Base-by-base conservation (phyloP, 257 asterid species). In the Buddleja alternifolia region DNA sequence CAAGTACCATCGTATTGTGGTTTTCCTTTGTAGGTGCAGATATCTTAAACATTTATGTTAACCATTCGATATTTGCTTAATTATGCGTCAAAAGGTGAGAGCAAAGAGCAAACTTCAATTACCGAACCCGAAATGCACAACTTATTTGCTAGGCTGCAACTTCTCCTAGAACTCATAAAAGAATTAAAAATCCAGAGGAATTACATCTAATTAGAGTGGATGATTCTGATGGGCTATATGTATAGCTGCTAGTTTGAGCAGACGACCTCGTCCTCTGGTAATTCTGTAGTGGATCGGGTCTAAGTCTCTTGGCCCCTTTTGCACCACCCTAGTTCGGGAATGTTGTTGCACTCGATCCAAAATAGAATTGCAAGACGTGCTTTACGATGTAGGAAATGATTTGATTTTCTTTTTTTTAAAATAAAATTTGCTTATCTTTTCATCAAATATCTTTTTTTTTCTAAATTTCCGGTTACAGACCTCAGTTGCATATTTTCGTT, bases 191-290 rank as follows among this genome's bases (percentile, higher is more conserved):
- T 17, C 20, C 57, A 19, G 32, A 51, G 20, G 8, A 17, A 17
- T 8, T 8, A 3, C 25, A 48, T 15, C 59, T 8, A 23, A 21
- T 23, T 20, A 20, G n/a, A n/a, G 10, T 20, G 16, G 2, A 9
- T n/a, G 0, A 1, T 23, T 2, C 1, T 11, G 34, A 21, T n/a
- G 9, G 32, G 34, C 8, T 10, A 10, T 24, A 29, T 23, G 1
- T 63, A 8, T 29, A 25, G 59, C 34, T 63, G 63, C 52, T 12
- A 60, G 29, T 34, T 52, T 14, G n/a, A n/a, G n/a, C n/a, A n/a
- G n/a, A n/a, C n/a, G n/a, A n/a, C n/a, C n/a, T n/a, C n/a, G n/a
- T n/a, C n/a, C n/a, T n/a, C n/a, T n/a, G n/a, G n/a, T n/a, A n/a
- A n/a, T n/a, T n/a, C n/a, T n/a, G n/a, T n/a, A n/a, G n/a, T n/a